These are phyloP conservation scores for Solanum verrucosum DNA, from an alignment of 257 asterid species.

Conservation along the genomic window DNA sequence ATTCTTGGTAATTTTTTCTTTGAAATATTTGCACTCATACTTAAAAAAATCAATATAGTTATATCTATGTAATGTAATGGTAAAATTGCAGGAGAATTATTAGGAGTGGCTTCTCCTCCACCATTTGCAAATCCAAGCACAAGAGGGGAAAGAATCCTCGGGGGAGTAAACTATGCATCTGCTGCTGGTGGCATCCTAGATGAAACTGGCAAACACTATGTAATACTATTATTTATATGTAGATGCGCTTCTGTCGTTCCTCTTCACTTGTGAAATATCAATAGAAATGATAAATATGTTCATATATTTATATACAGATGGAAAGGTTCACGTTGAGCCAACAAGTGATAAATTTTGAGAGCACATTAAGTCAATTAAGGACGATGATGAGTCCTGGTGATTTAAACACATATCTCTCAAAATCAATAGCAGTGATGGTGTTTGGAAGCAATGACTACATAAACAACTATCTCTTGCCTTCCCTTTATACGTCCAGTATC, in stretches of 20 bases:
- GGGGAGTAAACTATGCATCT: conserved; percentile 88
- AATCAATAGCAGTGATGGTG: conserved; percentile 48
- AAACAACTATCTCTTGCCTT: conserved; percentile 77
- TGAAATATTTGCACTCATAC: neutral
- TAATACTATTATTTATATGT: neutral
- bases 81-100: conserved; percentile 44
- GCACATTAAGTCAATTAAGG: conserved; percentile 48
- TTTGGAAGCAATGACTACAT: conserved; percentile 95
- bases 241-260: neutral
- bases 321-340: conserved; percentile 62
- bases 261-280: neutral
- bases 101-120: conserved; percentile 73
- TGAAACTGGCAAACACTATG: conserved; percentile 76
- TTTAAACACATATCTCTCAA: conserved; percentile 35
- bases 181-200: conserved; percentile 96
- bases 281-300: neutral
- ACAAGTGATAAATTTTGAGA: conserved; percentile 76
- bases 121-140: conserved; percentile 77
- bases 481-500: conserved; percentile 53
- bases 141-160: conserved; percentile 41
- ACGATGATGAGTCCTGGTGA: conserved; percentile 31
- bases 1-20: conserved; percentile 39
- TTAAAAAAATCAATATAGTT: too few species aligned
- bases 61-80: neutral
- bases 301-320: conserved; percentile 32